A percentile compares a stretch with the other conserved stretches of the same genome.
These are phyloP conservation scores for Penicillium cosmopolitanum DNA, from an alignment of 495 filamentous ascomycete species.

Conservation along the genomic window DNA sequence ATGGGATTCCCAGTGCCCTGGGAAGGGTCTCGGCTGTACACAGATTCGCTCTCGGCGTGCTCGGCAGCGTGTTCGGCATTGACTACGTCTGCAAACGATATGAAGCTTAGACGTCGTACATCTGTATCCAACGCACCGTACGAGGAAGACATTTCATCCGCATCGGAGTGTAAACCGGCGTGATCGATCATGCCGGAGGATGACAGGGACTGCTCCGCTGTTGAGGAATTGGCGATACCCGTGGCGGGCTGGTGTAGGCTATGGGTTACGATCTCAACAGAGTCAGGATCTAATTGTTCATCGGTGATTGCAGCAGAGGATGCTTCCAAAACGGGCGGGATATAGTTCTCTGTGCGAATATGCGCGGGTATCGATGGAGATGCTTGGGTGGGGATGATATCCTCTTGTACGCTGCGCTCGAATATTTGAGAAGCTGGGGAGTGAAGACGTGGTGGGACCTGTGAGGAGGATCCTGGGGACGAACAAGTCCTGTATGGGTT, in stretches of 20 bases:
- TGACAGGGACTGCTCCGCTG: constrained; percentile 35
- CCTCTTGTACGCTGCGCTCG: constrained; percentile 90
- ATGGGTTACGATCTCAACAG: constrained; percentile 88
- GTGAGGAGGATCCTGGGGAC: constrained; percentile 50
- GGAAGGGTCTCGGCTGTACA: constrained; percentile 56
- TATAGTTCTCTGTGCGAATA: constrained; percentile 89
- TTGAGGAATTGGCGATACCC: constrained; percentile 52
- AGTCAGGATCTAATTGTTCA: constrained; percentile 52
- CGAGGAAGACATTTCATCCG: constrained; percentile 60
- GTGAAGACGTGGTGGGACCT: constrained; percentile 61
- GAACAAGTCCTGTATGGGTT: constrained; percentile 45
- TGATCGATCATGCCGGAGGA: constrained; percentile 52
- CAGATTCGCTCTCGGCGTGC: constrained; percentile 54
- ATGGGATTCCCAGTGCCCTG: constrained; percentile 52
- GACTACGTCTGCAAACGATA: constrained; percentile 94
- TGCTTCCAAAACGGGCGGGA: constrained; percentile 87
- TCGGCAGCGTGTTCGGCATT: constrained; percentile 84
- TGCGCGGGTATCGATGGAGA: constrained; percentile 78
- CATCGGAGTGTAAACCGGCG: constrained; percentile 53
- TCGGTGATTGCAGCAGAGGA: constrained; percentile 89
- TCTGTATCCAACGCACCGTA: constrained; percentile 69
- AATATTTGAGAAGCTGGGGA: constrained; percentile 85
- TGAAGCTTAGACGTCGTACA: constrained; percentile 84
- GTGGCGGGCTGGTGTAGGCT: constrained; percentile 77
- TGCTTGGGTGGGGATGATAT: constrained; percentile 57